phyloP scores from a whole-genome alignment of 495 filamentous ascomycete species.

The Penicillium atrosanguineum region DNA sequence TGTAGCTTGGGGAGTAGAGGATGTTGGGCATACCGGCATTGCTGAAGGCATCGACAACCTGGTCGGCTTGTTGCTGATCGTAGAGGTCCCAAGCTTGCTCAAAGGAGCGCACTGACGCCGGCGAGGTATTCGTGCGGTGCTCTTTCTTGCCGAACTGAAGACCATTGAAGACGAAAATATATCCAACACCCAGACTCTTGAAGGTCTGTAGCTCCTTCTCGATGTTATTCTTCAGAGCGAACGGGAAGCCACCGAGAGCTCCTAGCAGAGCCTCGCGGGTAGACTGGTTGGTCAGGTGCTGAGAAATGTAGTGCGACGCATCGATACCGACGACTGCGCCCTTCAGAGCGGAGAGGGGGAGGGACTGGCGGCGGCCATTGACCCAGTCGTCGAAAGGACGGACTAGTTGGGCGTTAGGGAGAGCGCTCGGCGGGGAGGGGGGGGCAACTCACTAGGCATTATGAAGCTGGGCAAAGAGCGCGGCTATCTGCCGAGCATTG shows the following conservation, averaged over 20 bases:
- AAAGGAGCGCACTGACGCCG: slow-evolving; percentile 45
- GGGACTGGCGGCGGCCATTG: slow-evolving; percentile 48
- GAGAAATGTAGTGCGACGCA: slow-evolving; percentile 81
- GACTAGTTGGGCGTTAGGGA: slow-evolving; percentile 37
- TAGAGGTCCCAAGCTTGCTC: slow-evolving; percentile 82
- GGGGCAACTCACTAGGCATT: slow-evolving; percentile 42
- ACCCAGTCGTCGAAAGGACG: slow-evolving; percentile 60
- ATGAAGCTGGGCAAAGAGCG: slow-evolving; percentile 26
- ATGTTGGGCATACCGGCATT: slow-evolving; percentile 62
- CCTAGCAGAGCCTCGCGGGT: slow-evolving; percentile 81
- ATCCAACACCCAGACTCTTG: slow-evolving; percentile 58
- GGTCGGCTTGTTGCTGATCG: slow-evolving; percentile 69
- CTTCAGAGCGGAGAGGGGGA: slow-evolving; percentile 63
- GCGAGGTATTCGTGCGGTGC: slow-evolving; percentile 50
- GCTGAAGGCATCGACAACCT: slow-evolving; percentile 80
- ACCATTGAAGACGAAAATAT: slow-evolving; percentile 88
- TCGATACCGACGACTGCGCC: slow-evolving; percentile 79
- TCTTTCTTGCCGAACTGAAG: slow-evolving; percentile 72
- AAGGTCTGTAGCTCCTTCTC: slow-evolving; percentile 69
- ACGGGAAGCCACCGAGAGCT: slow-evolving; percentile 86
- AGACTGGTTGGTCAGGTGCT: slow-evolving; percentile 63
- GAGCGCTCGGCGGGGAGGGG: not conserved
- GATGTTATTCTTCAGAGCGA: slow-evolving; percentile 68
- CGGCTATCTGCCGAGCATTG: slow-evolving; percentile 35
- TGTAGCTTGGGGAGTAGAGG: not conserved